These are phyloP conservation scores for Scolecobasidium constrictum DNA, from an alignment of 2,329 filamentous ascomycete genomes.

Conservation along the genomic window DNA sequence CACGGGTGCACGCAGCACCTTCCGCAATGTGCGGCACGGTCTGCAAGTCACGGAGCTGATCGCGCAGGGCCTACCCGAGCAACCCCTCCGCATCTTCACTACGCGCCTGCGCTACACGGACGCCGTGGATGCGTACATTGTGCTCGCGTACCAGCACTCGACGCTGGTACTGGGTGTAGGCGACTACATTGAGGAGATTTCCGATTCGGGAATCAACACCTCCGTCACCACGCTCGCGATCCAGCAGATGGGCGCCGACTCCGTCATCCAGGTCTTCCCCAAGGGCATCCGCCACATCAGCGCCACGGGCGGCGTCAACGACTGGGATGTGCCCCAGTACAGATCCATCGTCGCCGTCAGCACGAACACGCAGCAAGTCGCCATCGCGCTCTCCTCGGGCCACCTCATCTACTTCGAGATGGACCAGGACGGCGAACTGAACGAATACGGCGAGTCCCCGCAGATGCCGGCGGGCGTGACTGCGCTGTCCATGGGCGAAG, in stretches of 20 bases:
- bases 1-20: conserved; percentile 76
- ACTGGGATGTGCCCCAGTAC: conserved; percentile 90
- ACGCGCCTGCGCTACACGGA: conserved; percentile 75
- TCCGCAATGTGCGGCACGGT: conserved; percentile 86
- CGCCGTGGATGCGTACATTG: conserved; percentile 85
- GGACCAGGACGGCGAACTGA: conserved; percentile 79
- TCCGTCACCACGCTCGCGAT: conserved; percentile 84
- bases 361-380: conserved; percentile 87
- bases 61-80: conserved; percentile 80
- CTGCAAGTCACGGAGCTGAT: conserved; percentile 90
- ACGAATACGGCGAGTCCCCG: conserved; percentile 87
- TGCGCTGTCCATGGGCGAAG: conserved; percentile 83
- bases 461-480: conserved; percentile 95
- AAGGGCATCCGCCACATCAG: conserved; percentile 89
- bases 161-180: conserved; percentile 92
- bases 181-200: conserved; percentile 92
- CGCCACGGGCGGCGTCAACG: conserved; percentile 65
- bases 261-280: conserved; percentile 89
- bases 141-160: conserved; percentile 83
- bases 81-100: conserved; percentile 91
- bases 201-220: conserved; percentile 83
- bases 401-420: conserved; percentile 98
- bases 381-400: conserved; percentile 85
- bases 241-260: conserved; percentile 87
- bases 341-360: conserved; percentile 90